phyloP scores from a whole-genome alignment of 1,284 basidiomycete genomes.

The Malassezia brasiliensis region DNA sequence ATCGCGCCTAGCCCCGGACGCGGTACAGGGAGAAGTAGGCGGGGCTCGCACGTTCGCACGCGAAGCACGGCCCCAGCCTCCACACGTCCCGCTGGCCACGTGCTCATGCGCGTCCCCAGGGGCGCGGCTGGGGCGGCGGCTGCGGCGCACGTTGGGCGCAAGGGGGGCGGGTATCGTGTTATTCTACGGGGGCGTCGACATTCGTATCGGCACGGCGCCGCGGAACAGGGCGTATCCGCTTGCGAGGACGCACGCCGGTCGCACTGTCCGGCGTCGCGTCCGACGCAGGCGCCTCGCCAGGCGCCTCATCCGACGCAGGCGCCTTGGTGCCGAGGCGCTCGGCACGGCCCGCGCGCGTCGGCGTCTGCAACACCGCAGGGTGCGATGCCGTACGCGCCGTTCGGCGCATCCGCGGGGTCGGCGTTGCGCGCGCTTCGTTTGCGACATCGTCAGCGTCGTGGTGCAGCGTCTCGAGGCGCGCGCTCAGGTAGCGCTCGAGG shows the following conservation, averaged over 20 bases:
- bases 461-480: slow-evolving; percentile 11
- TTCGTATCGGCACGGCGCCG: not conserved
- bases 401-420: not conserved
- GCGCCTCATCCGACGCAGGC: not conserved
- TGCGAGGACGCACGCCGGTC: not conserved
- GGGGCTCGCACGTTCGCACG: not conserved
- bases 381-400: not conserved
- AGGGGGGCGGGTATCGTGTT: not conserved
- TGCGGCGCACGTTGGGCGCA: not conserved
- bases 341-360: not conserved
- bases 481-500: slow-evolving; percentile 1
- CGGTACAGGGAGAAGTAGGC: no score
- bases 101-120: not conserved
- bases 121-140: not conserved
- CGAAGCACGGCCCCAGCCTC: slow-evolving; percentile 14
- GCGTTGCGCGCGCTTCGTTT: not conserved
- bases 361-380: not conserved
- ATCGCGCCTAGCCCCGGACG: slow-evolving; percentile 16
- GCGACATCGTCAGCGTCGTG: slow-evolving; percentile 2
- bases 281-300: not conserved
- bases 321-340: not conserved
- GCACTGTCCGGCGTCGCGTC: not conserved
- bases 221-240: not conserved
- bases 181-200: not conserved
- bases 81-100: slow-evolving; percentile 5